Conservation (phyloP, 2,329 filamentous ascomycete genomes). For the Alternaria incomplexa region DNA sequence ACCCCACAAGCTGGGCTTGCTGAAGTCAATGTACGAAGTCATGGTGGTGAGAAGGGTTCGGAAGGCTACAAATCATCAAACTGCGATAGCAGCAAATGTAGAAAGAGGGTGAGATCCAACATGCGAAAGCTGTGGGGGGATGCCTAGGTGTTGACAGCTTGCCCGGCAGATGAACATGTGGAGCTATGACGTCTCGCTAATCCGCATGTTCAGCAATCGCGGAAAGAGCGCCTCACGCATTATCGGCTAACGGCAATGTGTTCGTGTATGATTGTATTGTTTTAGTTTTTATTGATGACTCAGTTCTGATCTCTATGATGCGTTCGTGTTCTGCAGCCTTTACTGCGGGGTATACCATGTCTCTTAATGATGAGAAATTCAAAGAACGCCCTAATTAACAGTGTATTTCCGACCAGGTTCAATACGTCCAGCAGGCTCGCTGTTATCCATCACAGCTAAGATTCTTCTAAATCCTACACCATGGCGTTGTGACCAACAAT, state of each 20-base stretch:
- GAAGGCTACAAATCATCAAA: background rate
- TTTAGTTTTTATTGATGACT: background rate
- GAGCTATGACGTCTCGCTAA: background rate
- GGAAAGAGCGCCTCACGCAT: background rate
- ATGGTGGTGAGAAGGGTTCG: conserved; percentile 14
- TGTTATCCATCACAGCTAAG: background rate
- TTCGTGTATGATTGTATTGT: background rate
- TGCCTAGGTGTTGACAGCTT: conserved; percentile 25
- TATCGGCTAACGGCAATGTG: background rate
- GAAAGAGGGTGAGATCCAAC: background rate
- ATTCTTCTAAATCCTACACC: background rate
- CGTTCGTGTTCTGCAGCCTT: background rate
- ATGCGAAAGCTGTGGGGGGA: conserved; percentile 21
- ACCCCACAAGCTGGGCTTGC: conserved; percentile 57
- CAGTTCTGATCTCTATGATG: background rate
- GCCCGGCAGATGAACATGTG: conserved; percentile 28
- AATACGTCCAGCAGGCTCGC: background rate
- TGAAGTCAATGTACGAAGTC: conserved; percentile 50
- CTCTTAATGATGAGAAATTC: background rate
- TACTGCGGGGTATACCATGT: conserved; percentile 6
- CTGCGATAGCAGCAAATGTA: background rate
- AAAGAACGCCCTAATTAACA: background rate
- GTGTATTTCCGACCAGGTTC: background rate
- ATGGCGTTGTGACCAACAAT: background rate
- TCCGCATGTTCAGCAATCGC: conserved; percentile 2